phyloP scores from a whole-genome alignment of 2,329 filamentous ascomycete genomes.

The Colletotrichum sp. region DNA sequence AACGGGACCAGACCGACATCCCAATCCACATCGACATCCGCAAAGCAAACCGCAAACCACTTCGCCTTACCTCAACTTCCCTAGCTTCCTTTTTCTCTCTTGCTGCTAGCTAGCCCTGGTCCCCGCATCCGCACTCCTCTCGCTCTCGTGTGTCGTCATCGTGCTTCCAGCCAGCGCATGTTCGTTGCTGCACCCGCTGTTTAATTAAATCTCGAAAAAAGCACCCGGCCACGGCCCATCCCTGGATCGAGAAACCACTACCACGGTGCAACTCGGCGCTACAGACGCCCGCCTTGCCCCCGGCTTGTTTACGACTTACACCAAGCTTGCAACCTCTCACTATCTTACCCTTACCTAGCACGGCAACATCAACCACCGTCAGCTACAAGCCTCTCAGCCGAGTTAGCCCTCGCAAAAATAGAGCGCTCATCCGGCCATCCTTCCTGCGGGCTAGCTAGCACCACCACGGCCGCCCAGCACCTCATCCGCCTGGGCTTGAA shows the following conservation, averaged over 20 bases:
- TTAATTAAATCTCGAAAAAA: slow-evolving; percentile 1
- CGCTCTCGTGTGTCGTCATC: slow-evolving; percentile 17
- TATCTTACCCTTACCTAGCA: not conserved
- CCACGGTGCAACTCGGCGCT: slow-evolving; percentile 1
- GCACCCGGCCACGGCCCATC: not conserved
- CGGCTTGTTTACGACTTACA: slow-evolving; percentile 3
- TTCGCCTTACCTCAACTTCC: not conserved
- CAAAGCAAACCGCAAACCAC: not conserved
- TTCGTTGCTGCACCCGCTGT: not conserved
- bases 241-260: slow-evolving; percentile 1
- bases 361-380: not conserved
- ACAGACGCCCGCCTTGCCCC: not conserved
- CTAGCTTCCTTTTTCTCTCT: not conserved
- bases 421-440: slow-evolving; percentile 2
- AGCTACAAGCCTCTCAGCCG: not conserved
- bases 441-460: slow-evolving; percentile 2
- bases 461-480: not conserved
- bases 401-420: slow-evolving; percentile 8
- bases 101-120: not conserved
- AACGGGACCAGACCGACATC: not conserved
- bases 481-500: not conserved
- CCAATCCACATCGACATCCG: not conserved
- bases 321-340: not conserved
- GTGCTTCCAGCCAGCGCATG: slow-evolving; percentile 9
- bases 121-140: slow-evolving; percentile 7